Evolutionary conservation across 257 asterid genomes (phyloP).

Genomic region (Penstemon newberryi): DNA sequence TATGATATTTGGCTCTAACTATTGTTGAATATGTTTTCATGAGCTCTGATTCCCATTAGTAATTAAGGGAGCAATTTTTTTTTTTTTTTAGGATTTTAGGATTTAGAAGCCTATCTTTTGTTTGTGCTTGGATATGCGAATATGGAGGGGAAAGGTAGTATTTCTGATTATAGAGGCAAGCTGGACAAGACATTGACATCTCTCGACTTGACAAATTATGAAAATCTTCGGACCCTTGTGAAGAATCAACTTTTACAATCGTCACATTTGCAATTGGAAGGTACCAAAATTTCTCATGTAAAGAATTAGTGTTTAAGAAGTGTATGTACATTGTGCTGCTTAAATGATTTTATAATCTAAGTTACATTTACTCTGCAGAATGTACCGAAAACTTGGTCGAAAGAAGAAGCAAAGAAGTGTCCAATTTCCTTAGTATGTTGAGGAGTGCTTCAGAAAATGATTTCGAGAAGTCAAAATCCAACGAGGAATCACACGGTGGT

Average conservation of each 20-base stretch:
- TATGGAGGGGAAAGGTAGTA: constrained; percentile 48
- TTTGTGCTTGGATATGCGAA: constrained; percentile 37
- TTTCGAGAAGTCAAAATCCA: constrained; percentile 42
- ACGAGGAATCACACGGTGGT: constrained; percentile 40
- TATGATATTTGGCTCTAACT: too few relatives aligned
- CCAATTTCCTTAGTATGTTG: constrained; percentile 64
- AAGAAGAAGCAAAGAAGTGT: constrained; percentile 68
- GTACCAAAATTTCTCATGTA: constrained; percentile 17
- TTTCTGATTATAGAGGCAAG: constrained; percentile 55
- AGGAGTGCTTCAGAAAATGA: constrained; percentile 64
- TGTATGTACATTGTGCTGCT: too few relatives aligned
- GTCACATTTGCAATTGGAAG: constrained; percentile 33
- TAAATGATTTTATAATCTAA: not conserved
- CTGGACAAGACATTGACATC: constrained; percentile 64
- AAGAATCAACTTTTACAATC: constrained; percentile 60
- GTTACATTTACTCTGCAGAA: constrained; percentile 44
- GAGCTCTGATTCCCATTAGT: not conserved
- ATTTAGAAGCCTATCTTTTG: constrained; percentile 1
- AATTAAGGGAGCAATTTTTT: constrained; percentile 5
- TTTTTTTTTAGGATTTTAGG: constrained; percentile 28
- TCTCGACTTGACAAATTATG: constrained; percentile 46
- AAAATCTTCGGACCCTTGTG: constrained; percentile 50
- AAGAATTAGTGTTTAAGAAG: too few relatives aligned
- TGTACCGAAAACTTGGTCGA: constrained; percentile 47
- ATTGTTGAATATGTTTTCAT: too few relatives aligned